Conservation (phyloP, 1,284 basidiomycete species). For the Sporisorium iseilematis-ciliati region DNA sequence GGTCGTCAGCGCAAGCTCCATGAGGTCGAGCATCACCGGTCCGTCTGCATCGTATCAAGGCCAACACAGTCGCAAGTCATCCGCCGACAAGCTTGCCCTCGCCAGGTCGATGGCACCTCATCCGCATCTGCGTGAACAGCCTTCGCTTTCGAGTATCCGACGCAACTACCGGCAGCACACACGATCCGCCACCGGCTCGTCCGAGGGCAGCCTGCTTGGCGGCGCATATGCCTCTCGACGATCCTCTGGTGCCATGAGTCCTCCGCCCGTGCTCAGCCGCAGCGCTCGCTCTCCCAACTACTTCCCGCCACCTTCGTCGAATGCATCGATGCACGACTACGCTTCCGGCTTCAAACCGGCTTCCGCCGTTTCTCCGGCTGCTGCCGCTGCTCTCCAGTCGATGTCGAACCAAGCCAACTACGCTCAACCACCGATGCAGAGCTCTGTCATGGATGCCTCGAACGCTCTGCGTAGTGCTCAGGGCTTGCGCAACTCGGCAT, state of each 20-base stretch:
- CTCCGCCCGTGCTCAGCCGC: constrained; percentile 40
- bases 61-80: constrained; percentile 38
- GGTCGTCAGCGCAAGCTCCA: constrained; percentile 16
- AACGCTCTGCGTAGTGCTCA: constrained; percentile 31
- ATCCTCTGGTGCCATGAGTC: constrained; percentile 44
- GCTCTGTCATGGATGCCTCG: constrained; percentile 32
- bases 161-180: constrained; percentile 41
- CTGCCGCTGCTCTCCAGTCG: constrained; percentile 38
- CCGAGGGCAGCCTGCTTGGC: constrained; percentile 41
- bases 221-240: constrained; percentile 27
- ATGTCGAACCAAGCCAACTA: constrained; percentile 25
- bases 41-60: constrained; percentile 23
- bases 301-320: constrained; percentile 48
- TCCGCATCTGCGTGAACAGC: constrained; percentile 34
- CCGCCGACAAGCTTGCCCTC: constrained; percentile 37
- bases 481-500: constrained; percentile 40
- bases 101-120: constrained; percentile 37
- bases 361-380: constrained; percentile 44
- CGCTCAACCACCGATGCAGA: constrained; percentile 15
- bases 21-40: constrained; percentile 23
- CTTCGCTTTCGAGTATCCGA: constrained; percentile 40
- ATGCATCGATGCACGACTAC: constrained; percentile 39
- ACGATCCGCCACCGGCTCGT: constrained; percentile 39
- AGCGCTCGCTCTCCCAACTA: constrained; percentile 59
- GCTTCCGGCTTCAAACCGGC: constrained; percentile 53